Evolutionary conservation across 164 flowering plant genomes (phyloP).

Genomic region (Saururus chinensis): DNA sequence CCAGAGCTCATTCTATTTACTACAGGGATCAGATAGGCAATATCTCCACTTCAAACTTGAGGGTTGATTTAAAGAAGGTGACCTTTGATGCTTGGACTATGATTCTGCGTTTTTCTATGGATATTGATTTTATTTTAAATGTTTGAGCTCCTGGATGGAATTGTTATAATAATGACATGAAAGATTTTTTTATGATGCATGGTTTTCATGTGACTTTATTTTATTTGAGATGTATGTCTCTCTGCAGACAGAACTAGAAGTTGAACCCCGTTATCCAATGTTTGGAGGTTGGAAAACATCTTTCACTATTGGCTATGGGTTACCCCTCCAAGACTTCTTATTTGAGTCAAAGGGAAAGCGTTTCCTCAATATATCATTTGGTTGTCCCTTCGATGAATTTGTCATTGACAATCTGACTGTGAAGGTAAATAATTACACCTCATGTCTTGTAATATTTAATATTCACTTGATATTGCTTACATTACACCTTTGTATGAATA

Average conservation of each 20-base stretch:
- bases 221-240: constrained; percentile 1
- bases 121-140: neutral
- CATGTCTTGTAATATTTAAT: neutral
- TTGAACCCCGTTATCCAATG: constrained; percentile 93
- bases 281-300: constrained; percentile 96
- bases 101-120: neutral
- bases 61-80: constrained; percentile 76
- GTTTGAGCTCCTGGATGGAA: neutral
- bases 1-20: constrained; percentile 88
- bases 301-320: constrained; percentile 89
- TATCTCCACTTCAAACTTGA: constrained; percentile 77
- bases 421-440: constrained; percentile 38
- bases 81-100: neutral
- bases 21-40: constrained; percentile 95
- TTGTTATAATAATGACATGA: neutral
- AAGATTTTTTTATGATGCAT: neutral
- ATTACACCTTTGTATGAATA: neutral
- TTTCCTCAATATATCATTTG: constrained; percentile 66
- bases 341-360: constrained; percentile 72
- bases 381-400: constrained; percentile 61
- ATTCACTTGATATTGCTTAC: neutral
- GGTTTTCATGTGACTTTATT: neutral
- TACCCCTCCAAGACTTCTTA: constrained; percentile 79
- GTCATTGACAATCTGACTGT: constrained; percentile 65
- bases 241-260: constrained; percentile 74